Base-by-base conservation (phyloP, 768 basidiomycete species). In the Lepiota brunneoincarnata region DNA sequence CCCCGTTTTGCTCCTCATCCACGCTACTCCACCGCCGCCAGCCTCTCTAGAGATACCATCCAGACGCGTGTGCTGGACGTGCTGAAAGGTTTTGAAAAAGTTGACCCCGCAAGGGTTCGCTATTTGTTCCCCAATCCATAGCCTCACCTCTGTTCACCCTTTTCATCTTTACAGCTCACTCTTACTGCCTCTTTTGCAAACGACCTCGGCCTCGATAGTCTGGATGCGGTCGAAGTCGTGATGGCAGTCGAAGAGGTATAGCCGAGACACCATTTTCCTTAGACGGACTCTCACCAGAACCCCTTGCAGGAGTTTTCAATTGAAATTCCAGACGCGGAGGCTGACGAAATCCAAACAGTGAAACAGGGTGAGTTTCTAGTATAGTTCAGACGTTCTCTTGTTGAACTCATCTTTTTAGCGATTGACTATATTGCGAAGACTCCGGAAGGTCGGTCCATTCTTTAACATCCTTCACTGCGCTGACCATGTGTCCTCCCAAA, bases 311-410 rank as follows among this genome's bases (percentile, higher is more conserved):
- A 98, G 66, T 99, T 99, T 69, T 79, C 83, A 24, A 95, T 99
- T 67, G 97, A 98, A 72, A 99, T 99, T 64, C 96, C 97, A 14
- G 97, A 99, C 65, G 86, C 82, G 35, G 97, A 99, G 70, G 96
- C 95, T 9, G 96, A 98, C 69, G 86, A 86, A 63, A 98, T 98
- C 67, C 86, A 84, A 64, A 93, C 91, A 6, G 91, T 98, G 49
- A 82, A 84, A 61, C 89, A 98, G 71, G 96, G 95, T 94, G 64
- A 52, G 81, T 67, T 24, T 34, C 40, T n/a, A 10, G 49, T 49
- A 9, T 43, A 26, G 55, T 45, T 52, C 18, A 54, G 59, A 12
- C 9, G 36, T 54, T 43, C 46, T 64, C 50, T 57, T 42, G 61
- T 59, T 59, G 59, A 57, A 31, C 17, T 58, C 51, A 34, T 53